Base-by-base conservation (phyloP, 2,329 filamentous ascomycete genomes). In the Hirsutella minnesotensis region DNA sequence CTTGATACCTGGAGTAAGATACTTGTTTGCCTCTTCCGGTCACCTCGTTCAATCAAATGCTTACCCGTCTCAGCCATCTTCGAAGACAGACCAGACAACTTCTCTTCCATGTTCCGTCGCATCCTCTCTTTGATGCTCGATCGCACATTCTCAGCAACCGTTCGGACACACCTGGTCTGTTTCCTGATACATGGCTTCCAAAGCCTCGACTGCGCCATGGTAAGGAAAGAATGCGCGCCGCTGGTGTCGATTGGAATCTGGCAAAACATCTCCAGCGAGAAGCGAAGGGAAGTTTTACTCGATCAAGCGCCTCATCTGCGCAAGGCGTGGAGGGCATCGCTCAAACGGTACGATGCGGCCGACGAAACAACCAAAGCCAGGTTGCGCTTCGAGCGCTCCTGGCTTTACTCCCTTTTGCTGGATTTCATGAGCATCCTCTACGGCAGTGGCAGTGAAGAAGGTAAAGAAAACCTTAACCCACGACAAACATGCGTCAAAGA, bases 211-310 rank as follows among this genome's bases (percentile, higher is more conserved):
- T 89, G 81, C 57, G 76, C 77, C 31, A 76, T 94, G 44, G 85
- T 98, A 40, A 81, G 92, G 48, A 96, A 95, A 61, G 92, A 98
- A 68, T 96, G 92, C 62, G 92, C 90, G 7, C 87, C 94, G 2
- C 69, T 98, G 41, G 90, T 98, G 18, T 92, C 88, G 12, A 95
- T 98, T 53, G 83, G 86, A 1, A 87, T 92, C 53, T 98, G 92
- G 92, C 86, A 96, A 56, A 94, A 95, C 57, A 67, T 98, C 31
- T 84, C 86, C 24, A 84, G 76, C 44, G 87, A 94, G 29, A 72
- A 75, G 45, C 76, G 80, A 48, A 77, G 87, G 51, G 86, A 94
- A 43, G 68, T 69, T 29, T 77, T 80, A 43, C 72, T 98, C 24
- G 79, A 86, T 36, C 80, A 85, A 51, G 75, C 77, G 38, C 65